phyloP scores from a whole-genome alignment of 164 flowering plant genomes.

The Dillenia turbinata region DNA sequence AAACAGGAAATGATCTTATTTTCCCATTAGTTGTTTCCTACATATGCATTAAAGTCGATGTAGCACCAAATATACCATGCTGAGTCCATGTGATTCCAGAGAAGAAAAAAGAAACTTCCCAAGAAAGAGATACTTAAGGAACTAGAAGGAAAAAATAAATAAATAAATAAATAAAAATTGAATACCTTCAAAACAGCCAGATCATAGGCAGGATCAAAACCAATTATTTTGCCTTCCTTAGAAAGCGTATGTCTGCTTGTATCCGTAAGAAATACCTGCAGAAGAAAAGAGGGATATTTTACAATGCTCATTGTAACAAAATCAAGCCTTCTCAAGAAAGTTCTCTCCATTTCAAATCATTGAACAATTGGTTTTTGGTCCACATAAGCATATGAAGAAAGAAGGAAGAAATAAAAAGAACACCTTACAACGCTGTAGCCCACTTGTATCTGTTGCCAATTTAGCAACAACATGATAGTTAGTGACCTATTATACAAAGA shows the following conservation, averaged over 20 bases:
- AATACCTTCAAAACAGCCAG: constrained; percentile 84
- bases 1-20: too few relatives aligned
- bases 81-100: too few relatives aligned
- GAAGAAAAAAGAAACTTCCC: too few relatives aligned
- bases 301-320: not conserved
- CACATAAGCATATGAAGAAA: not conserved
- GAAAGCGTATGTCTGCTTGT: constrained; percentile 45
- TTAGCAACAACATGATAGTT: constrained; percentile 87
- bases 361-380: not conserved
- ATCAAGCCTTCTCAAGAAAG: not conserved
- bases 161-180: not conserved
- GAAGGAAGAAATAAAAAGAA: constrained; percentile 5
- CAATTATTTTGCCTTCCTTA: constrained; percentile 65
- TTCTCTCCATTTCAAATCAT: not conserved
- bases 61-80: too few relatives aligned
- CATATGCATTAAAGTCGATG: too few relatives aligned
- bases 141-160: too few relatives aligned
- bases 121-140: too few relatives aligned
- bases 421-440: constrained; percentile 86
- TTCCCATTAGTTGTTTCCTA: too few relatives aligned
- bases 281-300: not conserved
- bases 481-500: constrained; percentile 53
- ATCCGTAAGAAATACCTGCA: constrained; percentile 62
- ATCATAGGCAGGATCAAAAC: constrained; percentile 77
- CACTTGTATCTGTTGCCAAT: constrained; percentile 69